Evolutionary conservation across 169 alveolate species (phyloP), one percentile per base, ranked within the genome.

Genomic region (Blepharisma undulans): DNA sequence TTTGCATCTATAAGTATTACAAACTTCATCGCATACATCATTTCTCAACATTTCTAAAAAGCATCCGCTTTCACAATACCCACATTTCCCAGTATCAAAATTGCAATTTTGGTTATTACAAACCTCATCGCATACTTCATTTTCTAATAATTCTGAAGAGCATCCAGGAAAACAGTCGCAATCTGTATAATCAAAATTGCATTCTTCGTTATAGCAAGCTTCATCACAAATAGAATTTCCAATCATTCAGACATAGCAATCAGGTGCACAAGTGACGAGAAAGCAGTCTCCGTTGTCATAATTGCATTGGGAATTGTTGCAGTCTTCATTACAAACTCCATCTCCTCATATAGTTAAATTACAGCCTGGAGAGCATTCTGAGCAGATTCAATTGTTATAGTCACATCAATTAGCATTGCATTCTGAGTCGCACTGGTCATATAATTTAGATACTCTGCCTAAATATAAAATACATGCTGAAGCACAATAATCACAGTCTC

Each of bases 401-500:
- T 22, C 8, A 25, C 80, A 72, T 22, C 10, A 22, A 72, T 4
- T 72, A 3, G 79, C 10, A 72, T 72, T 72, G 30, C 79, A 72
- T 22, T 22, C 79, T 6, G 10, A 6, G 6, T 72, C 33, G 30
- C 79, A 72, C 4, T 3, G 7, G 4, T 12, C 79, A 4, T 18
- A 18, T 25, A 25, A 25, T 74, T 25, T 8, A 22, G 66, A 48
- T 48, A 10, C 14, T 3, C 14, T 0, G 10, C 66, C 66, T 48
- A 48, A 2, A 48, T 72, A 22, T 72, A 0, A 4, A 4, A 2
- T 72, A 72, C 80, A 72, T 72, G 36, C 7, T 72, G 4, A 18
- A 25, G 80, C 80, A 6, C 80, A 72, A 6, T 72, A 72, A 1
- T 25, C 80, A 27, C 91, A 86, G 22, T 66, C 91, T n/a, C 84